Evolutionary conservation across 139 green algal genomes (phyloP), one percentile per base, ranked within the genome.

Genomic region (Tetraselmis chui): DNA sequence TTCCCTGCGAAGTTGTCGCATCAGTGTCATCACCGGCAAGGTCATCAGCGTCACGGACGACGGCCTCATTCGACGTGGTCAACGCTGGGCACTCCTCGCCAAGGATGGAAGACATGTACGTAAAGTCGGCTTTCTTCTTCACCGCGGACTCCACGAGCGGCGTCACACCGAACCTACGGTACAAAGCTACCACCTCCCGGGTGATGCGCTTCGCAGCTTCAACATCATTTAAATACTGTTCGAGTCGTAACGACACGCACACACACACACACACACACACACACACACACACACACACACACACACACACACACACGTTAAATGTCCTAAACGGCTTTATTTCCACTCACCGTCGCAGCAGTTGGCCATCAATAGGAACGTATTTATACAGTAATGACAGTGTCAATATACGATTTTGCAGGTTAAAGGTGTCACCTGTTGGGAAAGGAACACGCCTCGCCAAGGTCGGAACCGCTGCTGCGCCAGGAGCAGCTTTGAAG

Each of bases 401-500:
- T n/a, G n/a, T n/a, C n/a, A n/a, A n/a, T n/a, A n/a, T n/a, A n/a
- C n/a, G n/a, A n/a, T n/a, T n/a, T n/a, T n/a, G n/a, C n/a, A 67
- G 11, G 45, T 67, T 18, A 67, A 18, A 18, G 45, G 5, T 67
- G 45, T 67, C 45, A 67, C 45, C 45, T 80, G 28, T 59, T 80
- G 27, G 2, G 29, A 31, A 2, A 80, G 77, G 24, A 28, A 59
- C 2, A 80, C 77, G 27, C 77, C 77, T 2, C 29, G 22, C 77
- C 77, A 80, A 5, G 77, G 77, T 25, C 77, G 31, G 29, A 80
- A 80, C 23, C 77, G 31, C 77, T 80, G 77, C 77, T 80, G 77
- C 23, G 77, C 77, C 24, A 80, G 77, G 28, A 80, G 77, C 77
- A 59, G 77, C 77, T 80, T 80, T 28, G 77, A 80, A 31, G 77